phyloP scores from a whole-genome alignment of 169 alveolate species.

The Plasmodium coatneyi region DNA sequence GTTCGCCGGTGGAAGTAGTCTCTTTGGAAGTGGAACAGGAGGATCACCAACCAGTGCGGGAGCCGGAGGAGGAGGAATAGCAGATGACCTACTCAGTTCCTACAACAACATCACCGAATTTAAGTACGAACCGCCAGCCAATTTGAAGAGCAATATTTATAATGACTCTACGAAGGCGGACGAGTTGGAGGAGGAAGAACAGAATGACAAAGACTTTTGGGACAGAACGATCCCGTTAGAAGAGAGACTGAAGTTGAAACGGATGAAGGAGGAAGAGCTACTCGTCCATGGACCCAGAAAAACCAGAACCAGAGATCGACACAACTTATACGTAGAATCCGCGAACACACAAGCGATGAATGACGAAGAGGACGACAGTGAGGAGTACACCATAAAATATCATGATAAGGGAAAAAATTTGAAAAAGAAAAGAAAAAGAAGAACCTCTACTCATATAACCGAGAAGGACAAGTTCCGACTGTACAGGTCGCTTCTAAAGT shows the following conservation, averaged over 20 bases:
- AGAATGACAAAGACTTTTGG: constrained; percentile 92
- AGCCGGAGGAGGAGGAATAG: constrained; percentile 85
- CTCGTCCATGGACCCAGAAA: constrained; percentile 91
- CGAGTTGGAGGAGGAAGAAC: constrained; percentile 77
- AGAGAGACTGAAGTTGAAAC: constrained; percentile 87
- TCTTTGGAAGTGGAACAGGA: constrained; percentile 28
- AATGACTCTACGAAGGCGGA: constrained; percentile 84
- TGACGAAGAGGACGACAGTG: constrained; percentile 69
- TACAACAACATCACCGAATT: constrained; percentile 92
- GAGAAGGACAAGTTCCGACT: constrained; percentile 86
- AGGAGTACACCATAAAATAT: constrained; percentile 60
- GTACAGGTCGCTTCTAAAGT: constrained; percentile 85
- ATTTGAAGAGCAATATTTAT: constrained; percentile 69
- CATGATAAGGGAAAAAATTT: constrained; percentile 16
- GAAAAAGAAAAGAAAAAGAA: constrained; percentile 77
- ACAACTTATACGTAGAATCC: neutral
- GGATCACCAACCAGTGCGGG: constrained; percentile 76
- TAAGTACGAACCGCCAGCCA: constrained; percentile 92
- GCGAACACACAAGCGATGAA: neutral
- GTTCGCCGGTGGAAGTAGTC: constrained; percentile 8
- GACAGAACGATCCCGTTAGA: constrained; percentile 91
- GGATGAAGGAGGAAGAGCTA: constrained; percentile 85
- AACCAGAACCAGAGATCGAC: constrained; percentile 84
- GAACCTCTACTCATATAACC: constrained; percentile 80
- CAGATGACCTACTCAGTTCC: constrained; percentile 90